Evolutionary conservation across 495 filamentous ascomycete genomes (phyloP), one percentile per base, ranked within the genome.

Genomic region (Podospora pseudopauciseta): DNA sequence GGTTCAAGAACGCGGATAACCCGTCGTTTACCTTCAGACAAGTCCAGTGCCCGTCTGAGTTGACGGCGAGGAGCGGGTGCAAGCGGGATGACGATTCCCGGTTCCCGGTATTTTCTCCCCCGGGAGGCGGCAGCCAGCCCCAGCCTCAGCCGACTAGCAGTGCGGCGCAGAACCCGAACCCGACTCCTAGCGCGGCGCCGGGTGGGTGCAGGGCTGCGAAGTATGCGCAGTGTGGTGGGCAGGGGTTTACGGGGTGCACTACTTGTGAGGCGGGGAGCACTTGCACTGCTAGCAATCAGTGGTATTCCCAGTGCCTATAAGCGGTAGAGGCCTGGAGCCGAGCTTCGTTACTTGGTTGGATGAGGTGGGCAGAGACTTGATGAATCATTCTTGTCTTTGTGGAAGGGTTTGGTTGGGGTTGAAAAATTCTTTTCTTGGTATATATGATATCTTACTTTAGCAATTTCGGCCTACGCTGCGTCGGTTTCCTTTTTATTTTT

Each of bases 1-100:
- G 84, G 83, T 86, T 87, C 75, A 63, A 80, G 68, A 81, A 81
- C 67, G 79, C 84, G 64, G 84, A 87, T 75, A 87, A 88, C 76
- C 86, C 86, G 53, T 72, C 65, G 62, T 82, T 87, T 67, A 80
- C 72, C 60, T 88, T 82, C 77, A 72, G 77, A 68, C 70, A 83
- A 68, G 84, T 89, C 53, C 80, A 83, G 49, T 87, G 86, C 77
- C 86, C 86, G 6, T 75, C 80, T 65, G 81, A 75, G 70, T 68
- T 88, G 34, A 82, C 83, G 18, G 82, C 81, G 61, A 80, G 78
- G 72, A 80, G 82, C n/a, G 83, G 83, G 27, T 87, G 85, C 73
- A 68, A 65, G 66, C 71, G 79, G 13, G 54, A 65, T 54, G 78
- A 80, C 66, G 78, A 80, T 63, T 53, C 56, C 7, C 70, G 67